phyloP scores from a whole-genome alignment of 2,329 filamentous ascomycete species.

The Scedosporium aurantiacum region DNA sequence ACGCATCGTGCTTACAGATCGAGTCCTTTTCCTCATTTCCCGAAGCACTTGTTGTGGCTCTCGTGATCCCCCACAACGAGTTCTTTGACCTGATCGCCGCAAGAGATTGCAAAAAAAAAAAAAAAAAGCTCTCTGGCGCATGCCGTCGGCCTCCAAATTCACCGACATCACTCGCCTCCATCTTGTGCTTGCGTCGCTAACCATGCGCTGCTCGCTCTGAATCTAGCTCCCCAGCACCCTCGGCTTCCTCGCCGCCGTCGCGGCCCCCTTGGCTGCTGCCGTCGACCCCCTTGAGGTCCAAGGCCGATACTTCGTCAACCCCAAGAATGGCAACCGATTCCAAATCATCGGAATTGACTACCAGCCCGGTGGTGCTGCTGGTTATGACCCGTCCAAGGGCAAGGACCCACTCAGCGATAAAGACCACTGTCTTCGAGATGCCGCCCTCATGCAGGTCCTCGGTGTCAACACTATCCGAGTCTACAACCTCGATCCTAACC shows the following conservation, averaged over 20 bases:
- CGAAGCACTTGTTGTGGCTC: too few species aligned
- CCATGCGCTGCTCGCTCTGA: neutral
- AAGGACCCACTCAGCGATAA: slow-evolving; percentile 50
- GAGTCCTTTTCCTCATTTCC: too few species aligned
- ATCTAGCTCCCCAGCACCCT: slow-evolving; percentile 13
- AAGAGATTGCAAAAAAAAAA: too few species aligned
- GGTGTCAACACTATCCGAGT: slow-evolving; percentile 58
- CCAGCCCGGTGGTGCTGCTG: slow-evolving; percentile 55
- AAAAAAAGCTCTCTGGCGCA: too few species aligned
- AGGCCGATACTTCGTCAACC: slow-evolving; percentile 50
- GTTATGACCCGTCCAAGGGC: slow-evolving; percentile 42
- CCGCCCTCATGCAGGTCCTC: slow-evolving; percentile 52
- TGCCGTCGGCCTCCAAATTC: neutral
- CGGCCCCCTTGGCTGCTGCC: slow-evolving; percentile 41
- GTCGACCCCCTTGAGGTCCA: slow-evolving; percentile 46
- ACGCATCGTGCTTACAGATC: neutral
- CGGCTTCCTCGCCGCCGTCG: slow-evolving; percentile 35
- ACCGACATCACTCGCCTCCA: neutral
- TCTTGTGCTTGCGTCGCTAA: neutral
- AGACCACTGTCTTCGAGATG: slow-evolving; percentile 50
- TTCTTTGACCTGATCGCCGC: too few species aligned
- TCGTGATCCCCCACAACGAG: too few species aligned
- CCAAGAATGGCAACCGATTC: slow-evolving; percentile 46
- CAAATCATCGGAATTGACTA: slow-evolving; percentile 59
- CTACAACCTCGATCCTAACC: slow-evolving; percentile 55